Conservation (phyloP, 768 basidiomycete species). For the Tylopilus felleus region DNA sequence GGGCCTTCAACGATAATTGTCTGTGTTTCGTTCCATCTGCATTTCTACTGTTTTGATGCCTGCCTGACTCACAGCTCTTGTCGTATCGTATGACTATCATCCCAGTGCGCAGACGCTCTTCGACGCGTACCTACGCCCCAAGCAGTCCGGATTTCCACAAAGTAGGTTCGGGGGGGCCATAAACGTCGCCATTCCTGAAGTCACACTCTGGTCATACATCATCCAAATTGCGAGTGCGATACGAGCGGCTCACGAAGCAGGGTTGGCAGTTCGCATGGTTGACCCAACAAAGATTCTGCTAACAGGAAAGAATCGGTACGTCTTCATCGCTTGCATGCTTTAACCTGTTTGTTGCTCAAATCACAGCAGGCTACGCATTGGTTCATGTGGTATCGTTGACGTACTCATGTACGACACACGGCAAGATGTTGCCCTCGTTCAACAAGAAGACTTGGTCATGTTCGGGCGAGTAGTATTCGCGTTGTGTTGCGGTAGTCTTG, state of each 20-base stretch:
- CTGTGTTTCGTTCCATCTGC: conserved; percentile 24
- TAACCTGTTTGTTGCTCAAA: neutral
- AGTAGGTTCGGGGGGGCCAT: conserved; percentile 34
- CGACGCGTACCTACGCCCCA: conserved; percentile 70
- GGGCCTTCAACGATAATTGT: conserved; percentile 92
- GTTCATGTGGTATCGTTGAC: conserved; percentile 85
- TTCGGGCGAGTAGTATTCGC: conserved; percentile 83
- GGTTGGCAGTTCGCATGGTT: conserved; percentile 75
- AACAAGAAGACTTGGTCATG: conserved; percentile 87
- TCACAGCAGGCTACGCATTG: conserved; percentile 65
- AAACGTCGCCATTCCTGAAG: conserved; percentile 55
- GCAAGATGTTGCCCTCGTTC: conserved; percentile 53
- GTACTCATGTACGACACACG: conserved; percentile 74
- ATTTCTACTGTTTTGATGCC: conserved; percentile 8
- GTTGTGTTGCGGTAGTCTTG: conserved; percentile 67
- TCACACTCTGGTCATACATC: conserved; percentile 88
- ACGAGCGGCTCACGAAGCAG: conserved; percentile 78
- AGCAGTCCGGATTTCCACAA: conserved; percentile 36
- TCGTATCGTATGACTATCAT: conserved; percentile 89
- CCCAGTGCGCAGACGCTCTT: conserved; percentile 79
- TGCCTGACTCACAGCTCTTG: conserved; percentile 56
- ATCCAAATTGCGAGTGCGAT: conserved; percentile 87
- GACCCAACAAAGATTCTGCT: conserved; percentile 86
- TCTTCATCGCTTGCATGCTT: neutral
- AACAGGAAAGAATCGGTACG: conserved; percentile 84